phyloP scores from a whole-genome alignment of 768 basidiomycete genomes.

The Pulveroboletus sp. region DNA sequence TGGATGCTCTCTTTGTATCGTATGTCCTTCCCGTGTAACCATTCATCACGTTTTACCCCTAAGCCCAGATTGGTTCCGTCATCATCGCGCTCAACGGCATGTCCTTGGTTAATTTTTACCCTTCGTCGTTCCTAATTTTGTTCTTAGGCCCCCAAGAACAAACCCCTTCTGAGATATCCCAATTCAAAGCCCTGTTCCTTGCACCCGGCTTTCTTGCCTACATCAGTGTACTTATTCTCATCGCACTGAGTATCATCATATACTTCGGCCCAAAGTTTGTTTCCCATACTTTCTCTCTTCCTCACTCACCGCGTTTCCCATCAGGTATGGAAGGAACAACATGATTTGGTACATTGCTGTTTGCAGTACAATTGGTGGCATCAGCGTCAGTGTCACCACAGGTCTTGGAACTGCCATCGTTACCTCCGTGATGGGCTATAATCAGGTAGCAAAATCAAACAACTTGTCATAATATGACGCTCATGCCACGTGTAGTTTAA shows the following conservation, averaged over 20 bases:
- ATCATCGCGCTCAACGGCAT: constrained; percentile 89
- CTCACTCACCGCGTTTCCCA: background rate
- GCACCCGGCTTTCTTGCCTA: constrained; percentile 79
- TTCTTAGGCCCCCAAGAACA: constrained; percentile 60
- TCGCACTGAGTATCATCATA: constrained; percentile 68
- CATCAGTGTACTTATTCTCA: constrained; percentile 55
- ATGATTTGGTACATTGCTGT: constrained; percentile 96
- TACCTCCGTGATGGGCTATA: constrained; percentile 66
- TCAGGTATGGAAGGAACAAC: constrained; percentile 78
- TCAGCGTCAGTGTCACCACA: constrained; percentile 90
- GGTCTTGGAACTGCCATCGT: constrained; percentile 92
- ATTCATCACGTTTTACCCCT: background rate
- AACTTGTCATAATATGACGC: background rate
- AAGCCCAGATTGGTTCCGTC: constrained; percentile 65
- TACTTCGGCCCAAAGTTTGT: constrained; percentile 75
- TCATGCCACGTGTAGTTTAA: constrained; percentile 59
- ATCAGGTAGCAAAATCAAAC: constrained; percentile 51
- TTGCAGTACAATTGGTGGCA: constrained; percentile 95
- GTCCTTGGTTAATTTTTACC: constrained; percentile 3
- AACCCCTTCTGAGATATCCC: constrained; percentile 61
- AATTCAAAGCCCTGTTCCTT: constrained; percentile 77
- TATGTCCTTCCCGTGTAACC: constrained; percentile 36
- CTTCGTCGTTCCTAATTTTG: constrained; percentile 1
- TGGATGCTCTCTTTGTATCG: constrained; percentile 87
- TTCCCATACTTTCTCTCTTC: background rate